Evolutionary conservation across 805 yeast genomes (phyloP), one percentile per base, ranked within the genome.

Genomic region (Ogataea salicorniae): DNA sequence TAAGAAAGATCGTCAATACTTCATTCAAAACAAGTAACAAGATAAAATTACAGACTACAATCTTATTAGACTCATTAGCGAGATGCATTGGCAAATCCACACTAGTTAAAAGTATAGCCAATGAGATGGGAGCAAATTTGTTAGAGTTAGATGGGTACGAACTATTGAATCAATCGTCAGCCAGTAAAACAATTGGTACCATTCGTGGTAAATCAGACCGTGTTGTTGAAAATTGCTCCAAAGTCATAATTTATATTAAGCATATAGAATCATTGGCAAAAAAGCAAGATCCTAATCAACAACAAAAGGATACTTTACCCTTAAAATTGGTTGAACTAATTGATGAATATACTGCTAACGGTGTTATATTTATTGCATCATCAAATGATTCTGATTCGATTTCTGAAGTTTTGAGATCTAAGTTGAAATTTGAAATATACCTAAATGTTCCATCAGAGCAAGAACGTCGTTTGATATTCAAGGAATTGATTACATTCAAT

Each of bases 1-100:
- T 89, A 18, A 57, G 70, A 9, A 79, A 79, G 45, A 72, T 86
- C 20, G 59, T 90, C 2, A 62, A 66, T 16, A 80, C 95, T 0
- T 71, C 81, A 3, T 64, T 75, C 37, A 50, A 49, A 20, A 56
- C 56, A n/a, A 53, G 52, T 3, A 50, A 51, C 17, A 69, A 62
- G 16, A 60, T 70, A 1, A 64, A 71, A 2, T 58, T 87, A 34
- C 75, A 74, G 42, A 83, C 95, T 0, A 75, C 88, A 0, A 67
- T 90, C 0, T 61, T 90, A 23, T 61, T 94, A 20, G 78, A 76
- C 43, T 87, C 97, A 4, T 68, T 80, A 56, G 76, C 81, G 31
- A 71, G 95, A 45, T 89, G 86, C 8, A 80, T 87, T 6, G 99
- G 99, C 0, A 92, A 92, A 59, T 62, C 85, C 0, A 79, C 84